A percentile compares a stretch with the other conserved stretches of the same genome.
These are phyloP conservation scores for Inosperma sp. DNA, from an alignment of 768 basidiomycete genomes.

Conservation along the genomic window DNA sequence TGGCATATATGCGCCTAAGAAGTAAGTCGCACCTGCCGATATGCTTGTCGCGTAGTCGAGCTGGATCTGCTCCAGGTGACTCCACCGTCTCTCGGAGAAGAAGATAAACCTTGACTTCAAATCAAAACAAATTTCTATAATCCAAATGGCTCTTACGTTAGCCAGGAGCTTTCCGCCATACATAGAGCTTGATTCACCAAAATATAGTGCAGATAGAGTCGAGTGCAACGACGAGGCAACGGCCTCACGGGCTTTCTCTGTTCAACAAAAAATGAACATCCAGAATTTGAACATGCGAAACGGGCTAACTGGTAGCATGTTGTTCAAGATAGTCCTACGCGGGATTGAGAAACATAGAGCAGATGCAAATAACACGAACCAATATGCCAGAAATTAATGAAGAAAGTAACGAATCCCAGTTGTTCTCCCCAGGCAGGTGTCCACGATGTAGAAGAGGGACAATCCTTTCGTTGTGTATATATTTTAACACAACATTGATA, in stretches of 20 bases:
- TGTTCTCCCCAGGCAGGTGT: conserved; percentile 14
- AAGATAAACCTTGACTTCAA: conserved; percentile 44
- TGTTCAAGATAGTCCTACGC: conserved; percentile 24
- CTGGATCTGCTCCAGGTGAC: conserved; percentile 38
- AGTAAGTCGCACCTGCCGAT: conserved; percentile 45
- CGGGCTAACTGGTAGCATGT: conserved; percentile 8
- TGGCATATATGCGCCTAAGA: neutral
- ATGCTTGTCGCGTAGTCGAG: conserved; percentile 39
- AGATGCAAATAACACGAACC: conserved; percentile 13
- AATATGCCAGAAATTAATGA: conserved; percentile 46
- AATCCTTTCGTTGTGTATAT: conserved; percentile 38
- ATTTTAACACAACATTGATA: conserved; percentile 36
- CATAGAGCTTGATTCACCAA: conserved; percentile 4
- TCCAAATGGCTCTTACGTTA: conserved; percentile 18
- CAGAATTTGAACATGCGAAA: conserved; percentile 15
- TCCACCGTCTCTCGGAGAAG: conserved; percentile 46
- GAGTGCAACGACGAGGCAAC: conserved; percentile 15
- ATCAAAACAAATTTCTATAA: neutral
- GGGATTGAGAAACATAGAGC: neutral
- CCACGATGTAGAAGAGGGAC: conserved; percentile 20
- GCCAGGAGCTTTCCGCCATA: conserved; percentile 21
- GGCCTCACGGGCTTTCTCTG: conserved; percentile 6
- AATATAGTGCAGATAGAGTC: conserved; percentile 17
- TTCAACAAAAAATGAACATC: conserved; percentile 9
- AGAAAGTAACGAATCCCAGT: conserved; percentile 45